Conservation (phyloP, 2,329 filamentous ascomycete species). For the Allantophomopsis lycopodina region DNA sequence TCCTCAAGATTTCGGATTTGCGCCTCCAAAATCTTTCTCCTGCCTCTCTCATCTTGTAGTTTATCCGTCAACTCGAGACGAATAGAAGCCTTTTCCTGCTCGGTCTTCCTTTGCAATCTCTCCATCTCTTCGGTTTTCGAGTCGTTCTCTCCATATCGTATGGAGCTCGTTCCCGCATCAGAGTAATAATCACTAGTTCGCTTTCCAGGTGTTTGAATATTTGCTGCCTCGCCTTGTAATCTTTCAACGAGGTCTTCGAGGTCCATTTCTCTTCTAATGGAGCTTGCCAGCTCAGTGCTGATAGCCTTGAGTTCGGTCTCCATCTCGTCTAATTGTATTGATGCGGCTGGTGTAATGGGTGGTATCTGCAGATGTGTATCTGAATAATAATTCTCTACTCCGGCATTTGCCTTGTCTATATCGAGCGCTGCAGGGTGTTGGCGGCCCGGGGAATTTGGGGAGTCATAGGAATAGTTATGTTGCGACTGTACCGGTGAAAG, state of each 20-base stretch:
- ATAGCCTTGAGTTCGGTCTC: conserved; percentile 91
- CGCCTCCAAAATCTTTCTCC: conserved; percentile 63
- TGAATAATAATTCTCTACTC: conserved; percentile 22
- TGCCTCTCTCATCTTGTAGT: conserved; percentile 72
- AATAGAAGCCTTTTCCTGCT: conserved; percentile 83
- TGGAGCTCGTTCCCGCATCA: conserved; percentile 81
- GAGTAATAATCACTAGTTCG: conserved; percentile 97
- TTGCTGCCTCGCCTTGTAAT: conserved; percentile 62
- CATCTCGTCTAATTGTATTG: conserved; percentile 63
- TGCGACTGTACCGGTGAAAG: conserved; percentile 8
- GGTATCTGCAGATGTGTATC: conserved; percentile 15
- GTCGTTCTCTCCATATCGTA: conserved; percentile 56
- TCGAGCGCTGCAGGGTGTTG: conserved; percentile 24
- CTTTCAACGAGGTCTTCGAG: conserved; percentile 87
- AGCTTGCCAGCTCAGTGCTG: conserved; percentile 80
- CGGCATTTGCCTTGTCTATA: conserved; percentile 21
- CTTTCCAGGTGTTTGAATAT: conserved; percentile 43
- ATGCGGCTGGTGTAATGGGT: conserved; percentile 23
- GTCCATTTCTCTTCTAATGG: conserved; percentile 92
- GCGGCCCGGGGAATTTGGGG: conserved; percentile 18
- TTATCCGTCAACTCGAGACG: conserved; percentile 75
- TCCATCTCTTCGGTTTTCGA: conserved; percentile 61
- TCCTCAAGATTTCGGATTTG: conserved; percentile 76
- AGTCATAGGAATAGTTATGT: not conserved
- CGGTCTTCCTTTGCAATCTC: conserved; percentile 65